Percentiles rank a stretch among this genome's conserved stretches.
Conservation (phyloP, 2,329 filamentous ascomycete genomes). For the Hortaea sp. region DNA sequence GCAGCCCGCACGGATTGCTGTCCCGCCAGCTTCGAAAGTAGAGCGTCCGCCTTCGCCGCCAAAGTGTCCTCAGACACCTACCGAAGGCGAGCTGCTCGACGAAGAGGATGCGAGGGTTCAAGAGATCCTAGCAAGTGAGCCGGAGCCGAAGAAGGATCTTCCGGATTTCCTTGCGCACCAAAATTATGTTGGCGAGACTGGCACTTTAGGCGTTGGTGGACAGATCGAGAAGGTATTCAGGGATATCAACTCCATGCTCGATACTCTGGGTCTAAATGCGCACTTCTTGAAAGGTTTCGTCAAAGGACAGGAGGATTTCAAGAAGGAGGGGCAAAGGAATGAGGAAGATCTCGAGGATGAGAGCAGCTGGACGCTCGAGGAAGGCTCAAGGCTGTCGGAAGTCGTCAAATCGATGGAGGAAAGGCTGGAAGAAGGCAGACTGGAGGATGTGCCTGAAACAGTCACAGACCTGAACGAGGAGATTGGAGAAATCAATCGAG, state of each 20-base stretch:
- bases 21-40: constrained; percentile 22
- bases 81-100: constrained; percentile 45
- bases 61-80: constrained; percentile 28
- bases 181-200: constrained; percentile 31
- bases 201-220: constrained; percentile 34
- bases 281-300: constrained; percentile 53
- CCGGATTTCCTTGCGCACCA: constrained; percentile 56
- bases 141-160: constrained; percentile 49
- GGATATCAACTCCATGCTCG: constrained; percentile 88
- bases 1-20: constrained; percentile 20
- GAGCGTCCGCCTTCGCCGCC: constrained; percentile 21
- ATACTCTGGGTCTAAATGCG: constrained; percentile 80
- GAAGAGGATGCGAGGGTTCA: constrained; percentile 63
- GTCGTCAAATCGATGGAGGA: constrained; percentile 45
- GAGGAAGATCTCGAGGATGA: constrained; percentile 48
- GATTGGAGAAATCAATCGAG: constrained; percentile 59
- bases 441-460: constrained; percentile 59
- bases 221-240: constrained; percentile 51
- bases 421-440: constrained; percentile 57
- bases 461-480: constrained; percentile 54
- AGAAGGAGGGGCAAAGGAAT: constrained; percentile 39
- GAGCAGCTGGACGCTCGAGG: constrained; percentile 60
- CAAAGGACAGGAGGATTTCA: constrained; percentile 52
- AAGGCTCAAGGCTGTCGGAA: constrained; percentile 57
- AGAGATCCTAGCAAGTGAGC: constrained; percentile 50